Conservation (phyloP, 352 stramenopile genomes). For the Phytophthora macrochlamydospora region DNA sequence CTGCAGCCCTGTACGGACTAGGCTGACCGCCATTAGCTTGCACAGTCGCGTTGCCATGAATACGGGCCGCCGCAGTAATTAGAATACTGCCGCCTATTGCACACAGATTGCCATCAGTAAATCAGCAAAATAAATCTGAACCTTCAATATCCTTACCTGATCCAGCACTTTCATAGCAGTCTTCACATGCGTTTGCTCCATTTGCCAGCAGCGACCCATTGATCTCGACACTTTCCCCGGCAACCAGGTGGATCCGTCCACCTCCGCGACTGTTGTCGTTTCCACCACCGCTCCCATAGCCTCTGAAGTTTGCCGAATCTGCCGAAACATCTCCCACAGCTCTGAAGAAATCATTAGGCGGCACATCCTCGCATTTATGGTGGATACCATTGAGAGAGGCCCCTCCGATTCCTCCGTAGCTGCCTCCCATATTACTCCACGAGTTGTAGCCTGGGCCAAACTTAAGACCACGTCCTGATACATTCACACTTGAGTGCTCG, state of each 20-base stretch:
- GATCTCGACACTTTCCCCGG: conserved; percentile 43
- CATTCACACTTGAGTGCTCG: conserved; percentile 52
- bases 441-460: conserved; percentile 87
- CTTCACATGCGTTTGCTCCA: conserved; percentile 53
- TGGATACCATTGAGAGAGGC: conserved; percentile 50
- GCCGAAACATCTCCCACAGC: conserved; percentile 67
- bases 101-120: background rate
- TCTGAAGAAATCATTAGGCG: conserved; percentile 63
- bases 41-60: conserved; percentile 49
- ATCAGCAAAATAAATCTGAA: background rate
- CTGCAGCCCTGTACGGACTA: conserved; percentile 35
- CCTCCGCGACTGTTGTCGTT: conserved; percentile 63
- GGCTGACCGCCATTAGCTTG: conserved; percentile 64
- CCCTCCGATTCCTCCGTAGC: conserved; percentile 80
- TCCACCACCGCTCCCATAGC: conserved; percentile 83
- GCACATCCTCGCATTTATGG: conserved; percentile 57
- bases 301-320: conserved; percentile 67
- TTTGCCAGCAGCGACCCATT: conserved; percentile 73
- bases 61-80: conserved; percentile 36
- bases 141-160: conserved; percentile 31
- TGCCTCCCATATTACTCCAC: conserved; percentile 65
- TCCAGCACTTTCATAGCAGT: conserved; percentile 68
- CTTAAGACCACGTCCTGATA: conserved; percentile 66
- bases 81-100: conserved; percentile 55
- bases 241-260: conserved; percentile 59